Percentiles rank a stretch among this genome's conserved stretches.
Evolutionary conservation across 139 green algal species (phyloP).

Genomic region (Chlorella ohadii): DNA sequence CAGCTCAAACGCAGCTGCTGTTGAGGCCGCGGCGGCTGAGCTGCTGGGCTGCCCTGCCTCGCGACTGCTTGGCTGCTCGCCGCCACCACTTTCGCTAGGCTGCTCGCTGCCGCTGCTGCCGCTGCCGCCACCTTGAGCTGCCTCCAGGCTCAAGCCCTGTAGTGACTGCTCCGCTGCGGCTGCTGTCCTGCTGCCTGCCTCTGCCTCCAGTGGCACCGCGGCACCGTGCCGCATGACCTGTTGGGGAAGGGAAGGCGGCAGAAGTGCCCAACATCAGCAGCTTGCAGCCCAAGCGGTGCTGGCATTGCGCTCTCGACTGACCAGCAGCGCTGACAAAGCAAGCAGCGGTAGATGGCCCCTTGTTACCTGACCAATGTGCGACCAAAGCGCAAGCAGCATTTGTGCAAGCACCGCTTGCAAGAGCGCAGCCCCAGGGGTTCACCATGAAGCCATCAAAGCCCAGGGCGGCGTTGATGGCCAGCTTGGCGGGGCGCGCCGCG

Average conservation of each 20-base stretch:
- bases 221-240: constrained; percentile 77
- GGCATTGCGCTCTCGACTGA: too few relatives aligned
- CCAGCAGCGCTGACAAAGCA: too few relatives aligned
- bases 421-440: too few relatives aligned
- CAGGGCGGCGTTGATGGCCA: constrained; percentile 93
- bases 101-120: neutral
- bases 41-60: neutral
- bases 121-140: neutral
- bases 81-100: neutral
- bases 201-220: neutral
- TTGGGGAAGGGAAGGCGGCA: too few relatives aligned
- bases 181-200: neutral
- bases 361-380: too few relatives aligned
- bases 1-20: neutral
- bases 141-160: neutral
- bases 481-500: constrained; percentile 60
- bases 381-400: too few relatives aligned
- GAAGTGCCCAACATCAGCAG: too few relatives aligned
- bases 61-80: neutral
- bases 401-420: too few relatives aligned
- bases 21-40: neutral
- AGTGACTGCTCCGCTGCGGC: too few relatives aligned
- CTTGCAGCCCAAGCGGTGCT: too few relatives aligned
- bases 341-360: too few relatives aligned
- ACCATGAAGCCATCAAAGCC: constrained; percentile 92